Evolutionary conservation across 139 green algal genomes (phyloP).

Genomic region (Chlamydomonas sphaeroides): DNA sequence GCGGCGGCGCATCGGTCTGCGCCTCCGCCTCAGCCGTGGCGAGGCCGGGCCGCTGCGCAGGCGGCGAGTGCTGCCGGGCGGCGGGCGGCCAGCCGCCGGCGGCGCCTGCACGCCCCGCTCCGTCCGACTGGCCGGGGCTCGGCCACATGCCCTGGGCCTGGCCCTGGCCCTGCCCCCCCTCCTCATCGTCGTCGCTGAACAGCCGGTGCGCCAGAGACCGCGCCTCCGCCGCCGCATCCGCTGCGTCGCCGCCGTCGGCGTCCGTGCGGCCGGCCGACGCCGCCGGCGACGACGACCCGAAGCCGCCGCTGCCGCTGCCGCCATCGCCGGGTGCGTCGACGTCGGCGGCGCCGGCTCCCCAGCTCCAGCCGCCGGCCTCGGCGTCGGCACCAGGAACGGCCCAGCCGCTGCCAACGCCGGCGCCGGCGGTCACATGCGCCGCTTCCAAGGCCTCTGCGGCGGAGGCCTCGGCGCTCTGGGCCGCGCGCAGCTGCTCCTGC

Average conservation of each 20-base stretch:
- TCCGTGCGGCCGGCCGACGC: too few relatives aligned
- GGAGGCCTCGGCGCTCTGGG: background rate
- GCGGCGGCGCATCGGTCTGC: background rate
- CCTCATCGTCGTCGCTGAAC: slow-evolving; percentile 30
- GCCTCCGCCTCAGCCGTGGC: background rate
- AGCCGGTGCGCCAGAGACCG: slow-evolving; percentile 18
- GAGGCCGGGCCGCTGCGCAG: background rate
- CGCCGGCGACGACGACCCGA: too few relatives aligned
- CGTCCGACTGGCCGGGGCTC: too few relatives aligned
- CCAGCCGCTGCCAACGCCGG: background rate
- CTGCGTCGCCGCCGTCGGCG: too few relatives aligned
- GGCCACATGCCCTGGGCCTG: background rate
- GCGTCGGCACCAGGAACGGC: background rate
- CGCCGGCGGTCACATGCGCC: too few relatives aligned
- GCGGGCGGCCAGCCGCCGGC: background rate
- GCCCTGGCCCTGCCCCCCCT: background rate
- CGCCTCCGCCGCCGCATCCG: background rate
- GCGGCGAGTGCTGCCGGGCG: too few relatives aligned
- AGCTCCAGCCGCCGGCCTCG: background rate
- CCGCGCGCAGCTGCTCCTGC: slow-evolving; percentile 27
- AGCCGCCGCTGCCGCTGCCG: too few relatives aligned
- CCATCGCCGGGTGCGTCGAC: too few relatives aligned
- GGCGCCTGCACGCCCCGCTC: background rate
- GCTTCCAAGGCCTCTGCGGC: too few relatives aligned
- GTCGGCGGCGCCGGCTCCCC: too few relatives aligned